phyloP scores from a whole-genome alignment of 2,329 filamentous ascomycete genomes.

The Botryotinia globosa region DNA sequence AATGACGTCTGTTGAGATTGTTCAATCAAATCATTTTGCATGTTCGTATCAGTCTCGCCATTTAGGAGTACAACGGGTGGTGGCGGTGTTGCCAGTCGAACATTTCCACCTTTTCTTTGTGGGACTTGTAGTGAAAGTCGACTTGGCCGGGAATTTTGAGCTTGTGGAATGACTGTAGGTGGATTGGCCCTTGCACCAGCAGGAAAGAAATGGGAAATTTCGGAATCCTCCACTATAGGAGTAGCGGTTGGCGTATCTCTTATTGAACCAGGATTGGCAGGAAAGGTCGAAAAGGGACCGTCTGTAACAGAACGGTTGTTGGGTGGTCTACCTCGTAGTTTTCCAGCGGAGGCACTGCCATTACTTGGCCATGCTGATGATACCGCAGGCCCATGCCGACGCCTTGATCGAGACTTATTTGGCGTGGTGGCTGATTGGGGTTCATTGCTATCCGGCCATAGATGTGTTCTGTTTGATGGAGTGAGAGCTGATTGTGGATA shows the following conservation, averaged over 20 bases:
- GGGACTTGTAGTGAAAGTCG: conserved; percentile 62
- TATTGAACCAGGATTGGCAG: conserved; percentile 54
- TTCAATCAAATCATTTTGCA: conserved; percentile 36
- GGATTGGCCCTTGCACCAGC: conserved; percentile 24
- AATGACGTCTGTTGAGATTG: conserved; percentile 29
- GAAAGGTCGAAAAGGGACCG: conserved; percentile 67
- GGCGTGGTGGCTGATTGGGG: conserved; percentile 74
- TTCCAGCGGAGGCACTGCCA: conserved; percentile 60
- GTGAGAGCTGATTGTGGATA: conserved; percentile 80
- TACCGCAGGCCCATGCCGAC: conserved; percentile 79
- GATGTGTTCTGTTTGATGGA: conserved; percentile 50
- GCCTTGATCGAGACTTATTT: conserved; percentile 52
- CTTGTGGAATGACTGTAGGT: conserved; percentile 26
- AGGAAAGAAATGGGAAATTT: conserved; percentile 39
- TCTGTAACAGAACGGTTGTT: conserved; percentile 65
- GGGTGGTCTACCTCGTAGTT: conserved; percentile 76
- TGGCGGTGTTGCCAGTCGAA: conserved; percentile 59
- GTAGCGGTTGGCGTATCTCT: conserved; percentile 44
- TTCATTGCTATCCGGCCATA: conserved; percentile 51
- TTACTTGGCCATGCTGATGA: conserved; percentile 84
- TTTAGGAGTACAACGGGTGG: conserved; percentile 48
- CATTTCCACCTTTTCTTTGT: conserved; percentile 56
- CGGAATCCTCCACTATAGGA: conserved; percentile 45
- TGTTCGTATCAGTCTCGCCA: conserved; percentile 38
- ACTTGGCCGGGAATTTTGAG: conserved; percentile 42